phyloP scores from a whole-genome alignment of 257 asterid genomes.

The Solanum paucissectum region DNA sequence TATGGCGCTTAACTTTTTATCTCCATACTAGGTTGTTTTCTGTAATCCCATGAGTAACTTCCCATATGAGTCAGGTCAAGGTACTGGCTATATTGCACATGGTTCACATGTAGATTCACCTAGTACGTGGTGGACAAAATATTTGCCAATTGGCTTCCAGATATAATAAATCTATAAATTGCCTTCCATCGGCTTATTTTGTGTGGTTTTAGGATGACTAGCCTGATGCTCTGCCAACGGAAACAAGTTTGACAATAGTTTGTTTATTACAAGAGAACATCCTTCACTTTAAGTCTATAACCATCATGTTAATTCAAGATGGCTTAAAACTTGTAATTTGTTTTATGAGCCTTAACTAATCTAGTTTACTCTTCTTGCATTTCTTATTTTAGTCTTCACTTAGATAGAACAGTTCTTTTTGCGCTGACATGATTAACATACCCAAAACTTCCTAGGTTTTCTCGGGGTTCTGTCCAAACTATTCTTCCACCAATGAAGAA shows the following conservation, averaged over 20 bases:
- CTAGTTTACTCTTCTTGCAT: not conserved
- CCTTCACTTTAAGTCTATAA: not conserved
- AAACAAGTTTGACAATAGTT: not conserved
- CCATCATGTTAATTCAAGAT: not conserved
- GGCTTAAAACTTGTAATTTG: not conserved
- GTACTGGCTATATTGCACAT: not conserved
- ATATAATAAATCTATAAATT: not conserved
- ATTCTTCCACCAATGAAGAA: constrained; percentile 70
- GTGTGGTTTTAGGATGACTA: not conserved
- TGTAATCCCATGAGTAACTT: not conserved
- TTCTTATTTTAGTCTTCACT: not conserved
- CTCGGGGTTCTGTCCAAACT: constrained; percentile 77
- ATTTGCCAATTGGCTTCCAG: not conserved
- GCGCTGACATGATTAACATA: not conserved
- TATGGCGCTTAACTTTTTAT: not conserved
- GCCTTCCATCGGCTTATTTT: not conserved
- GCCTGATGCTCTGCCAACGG: not conserved
- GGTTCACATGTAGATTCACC: not conserved
- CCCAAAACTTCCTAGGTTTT: constrained; percentile 44
- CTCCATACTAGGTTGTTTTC: not conserved
- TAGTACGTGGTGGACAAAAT: not conserved
- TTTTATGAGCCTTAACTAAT: not conserved
- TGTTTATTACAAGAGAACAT: not conserved
- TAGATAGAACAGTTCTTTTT: not conserved
- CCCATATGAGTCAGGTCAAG: not conserved